phyloP scores from a whole-genome alignment of 805 yeast species.

The Dipodascus albidus region DNA sequence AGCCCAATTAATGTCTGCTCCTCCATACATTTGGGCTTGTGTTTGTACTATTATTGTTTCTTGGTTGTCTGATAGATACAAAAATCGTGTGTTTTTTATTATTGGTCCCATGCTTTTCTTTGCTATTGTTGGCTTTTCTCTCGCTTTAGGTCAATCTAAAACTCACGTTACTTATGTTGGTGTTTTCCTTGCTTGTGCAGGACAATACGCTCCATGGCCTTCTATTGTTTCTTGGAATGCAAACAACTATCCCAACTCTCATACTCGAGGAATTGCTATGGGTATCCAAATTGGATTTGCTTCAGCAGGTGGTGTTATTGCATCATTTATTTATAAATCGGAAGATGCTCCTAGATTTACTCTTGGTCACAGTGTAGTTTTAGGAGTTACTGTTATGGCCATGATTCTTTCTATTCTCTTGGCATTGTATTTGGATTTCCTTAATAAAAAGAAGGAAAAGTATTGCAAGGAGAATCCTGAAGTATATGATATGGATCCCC shows the following conservation, averaged over 20 bases:
- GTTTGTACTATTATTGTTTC: constrained; percentile 19
- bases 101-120: constrained; percentile 17
- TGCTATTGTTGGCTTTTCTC: constrained; percentile 24
- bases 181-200: constrained; percentile 41
- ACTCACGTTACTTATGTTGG: constrained; percentile 41
- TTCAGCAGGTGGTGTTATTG: constrained; percentile 34
- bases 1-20: constrained; percentile 35
- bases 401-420: constrained; percentile 3
- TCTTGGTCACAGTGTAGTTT: constrained; percentile 25
- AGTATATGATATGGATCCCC: constrained; percentile 4
- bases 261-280: constrained; percentile 41
- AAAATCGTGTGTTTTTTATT: constrained; percentile 22
- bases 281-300: constrained; percentile 53
- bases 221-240: constrained; percentile 48
- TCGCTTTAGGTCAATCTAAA: constrained; percentile 38
- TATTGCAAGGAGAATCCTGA: constrained; percentile 7
- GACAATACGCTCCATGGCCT: constrained; percentile 49
- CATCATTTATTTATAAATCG: constrained; percentile 30
- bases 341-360: constrained; percentile 27
- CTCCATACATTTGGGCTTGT: constrained; percentile 30
- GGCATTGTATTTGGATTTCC: constrained; percentile 4
- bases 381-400: constrained; percentile 4
- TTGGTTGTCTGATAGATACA: constrained; percentile 22
- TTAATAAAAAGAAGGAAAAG: constrained; percentile 7
- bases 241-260: constrained; percentile 45